phyloP scores from a whole-genome alignment of 2,329 filamentous ascomycete species.

The Sclerotinia minor region DNA sequence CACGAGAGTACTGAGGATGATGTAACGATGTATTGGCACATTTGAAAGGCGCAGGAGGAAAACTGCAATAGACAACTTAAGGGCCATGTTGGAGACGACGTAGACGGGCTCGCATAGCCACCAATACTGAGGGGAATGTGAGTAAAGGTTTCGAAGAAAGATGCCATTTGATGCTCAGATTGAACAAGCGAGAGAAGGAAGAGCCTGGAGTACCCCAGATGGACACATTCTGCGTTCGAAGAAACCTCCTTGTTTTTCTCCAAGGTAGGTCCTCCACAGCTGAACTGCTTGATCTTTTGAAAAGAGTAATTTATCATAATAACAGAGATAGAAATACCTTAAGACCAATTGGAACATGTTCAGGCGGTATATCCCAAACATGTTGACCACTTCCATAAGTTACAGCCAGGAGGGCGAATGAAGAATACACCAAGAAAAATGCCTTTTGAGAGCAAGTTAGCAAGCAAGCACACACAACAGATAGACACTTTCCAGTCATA shows the following conservation, averaged over 20 bases:
- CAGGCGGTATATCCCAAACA: constrained; percentile 28
- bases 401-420: constrained; percentile 35
- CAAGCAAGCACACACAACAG: not conserved
- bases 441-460: constrained; percentile 28
- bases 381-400: constrained; percentile 39
- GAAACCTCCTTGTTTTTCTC: not conserved
- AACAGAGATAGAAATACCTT: constrained; percentile 31
- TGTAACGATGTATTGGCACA: constrained; percentile 39
- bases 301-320: not conserved
- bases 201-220: not conserved
- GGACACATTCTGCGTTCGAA: not conserved
- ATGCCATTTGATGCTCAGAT: not conserved
- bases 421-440: constrained; percentile 34
- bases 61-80: constrained; percentile 46
- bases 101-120: constrained; percentile 46
- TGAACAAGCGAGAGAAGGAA: not conserved
- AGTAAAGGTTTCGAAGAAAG: not conserved
- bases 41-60: constrained; percentile 46
- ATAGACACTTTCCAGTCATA: not conserved
- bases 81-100: constrained; percentile 44
- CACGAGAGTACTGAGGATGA: constrained; percentile 42
- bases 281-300: not conserved
- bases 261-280: not conserved
- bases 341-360: constrained; percentile 37
- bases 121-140: constrained; percentile 35